A percentile compares a stretch with the other conserved stretches of the same genome.
phyloP scores from a whole-genome alignment of 164 flowering plant species.

The Cinnamomum chago region DNA sequence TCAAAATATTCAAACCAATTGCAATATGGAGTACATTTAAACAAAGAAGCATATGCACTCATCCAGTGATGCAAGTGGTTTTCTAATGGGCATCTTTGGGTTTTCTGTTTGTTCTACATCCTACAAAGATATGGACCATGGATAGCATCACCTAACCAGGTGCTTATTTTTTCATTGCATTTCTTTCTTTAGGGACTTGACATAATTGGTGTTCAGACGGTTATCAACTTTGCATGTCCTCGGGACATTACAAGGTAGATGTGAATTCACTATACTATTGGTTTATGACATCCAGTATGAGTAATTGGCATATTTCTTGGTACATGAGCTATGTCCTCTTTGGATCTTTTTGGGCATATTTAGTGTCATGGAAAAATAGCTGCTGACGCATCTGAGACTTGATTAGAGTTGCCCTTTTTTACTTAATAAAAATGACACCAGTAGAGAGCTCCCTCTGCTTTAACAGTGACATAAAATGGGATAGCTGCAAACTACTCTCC shows the following conservation, averaged over 20 bases:
- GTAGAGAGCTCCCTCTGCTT: no score
- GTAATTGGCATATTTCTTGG: neutral
- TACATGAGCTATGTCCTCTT: neutral
- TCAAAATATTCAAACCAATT: neutral
- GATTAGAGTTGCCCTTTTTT: neutral
- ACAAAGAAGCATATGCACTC: neutral
- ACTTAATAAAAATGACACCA: no score
- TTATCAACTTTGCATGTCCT: constrained; percentile 91
- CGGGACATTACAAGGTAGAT: constrained; percentile 78
- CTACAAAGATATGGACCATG: neutral
- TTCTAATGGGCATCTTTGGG: neutral
- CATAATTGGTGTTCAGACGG: constrained; percentile 90
- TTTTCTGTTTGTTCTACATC: neutral
- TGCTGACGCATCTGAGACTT: neutral
- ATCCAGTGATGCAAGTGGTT: neutral
- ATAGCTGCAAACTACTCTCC: no score
- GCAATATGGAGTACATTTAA: neutral
- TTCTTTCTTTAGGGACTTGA: constrained; percentile 74
- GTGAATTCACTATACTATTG: neutral
- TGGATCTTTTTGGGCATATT: neutral
- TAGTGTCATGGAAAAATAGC: neutral
- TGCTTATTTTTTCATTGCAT: neutral
- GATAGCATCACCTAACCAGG: neutral
- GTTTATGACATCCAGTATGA: neutral
- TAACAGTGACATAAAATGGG: no score